These are phyloP conservation scores for Nakaseomyces kungkrabaensis DNA, from an alignment of 1,139 yeast species.

Conservation along the genomic window DNA sequence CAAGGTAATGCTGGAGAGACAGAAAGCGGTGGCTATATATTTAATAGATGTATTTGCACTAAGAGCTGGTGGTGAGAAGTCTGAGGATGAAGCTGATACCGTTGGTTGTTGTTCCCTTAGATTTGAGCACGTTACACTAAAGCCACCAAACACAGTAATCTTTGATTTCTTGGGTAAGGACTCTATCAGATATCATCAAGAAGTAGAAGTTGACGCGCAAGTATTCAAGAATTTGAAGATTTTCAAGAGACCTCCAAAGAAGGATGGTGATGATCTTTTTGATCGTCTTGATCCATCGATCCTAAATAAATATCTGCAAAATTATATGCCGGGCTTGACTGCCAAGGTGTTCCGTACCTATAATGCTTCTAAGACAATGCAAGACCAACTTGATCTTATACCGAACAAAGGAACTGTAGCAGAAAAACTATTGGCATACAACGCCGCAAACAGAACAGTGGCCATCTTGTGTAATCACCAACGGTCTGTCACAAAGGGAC, in stretches of 20 bases:
- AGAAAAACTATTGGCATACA: constrained; percentile 78
- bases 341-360: constrained; percentile 97
- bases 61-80: constrained; percentile 97
- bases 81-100: constrained; percentile 96
- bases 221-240: constrained; percentile 82
- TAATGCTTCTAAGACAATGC: constrained; percentile 95
- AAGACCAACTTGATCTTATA: constrained; percentile 78
- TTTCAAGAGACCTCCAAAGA: constrained; percentile 80
- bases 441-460: constrained; percentile 91
- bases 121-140: constrained; percentile 76
- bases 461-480: constrained; percentile 97
- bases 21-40: constrained; percentile 89
- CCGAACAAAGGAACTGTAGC: constrained; percentile 77
- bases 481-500: constrained; percentile 79
- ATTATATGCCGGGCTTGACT: constrained; percentile 84
- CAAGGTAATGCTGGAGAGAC: constrained; percentile 74
- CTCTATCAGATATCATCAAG: constrained; percentile 85
- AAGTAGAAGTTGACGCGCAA: constrained; percentile 80
- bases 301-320: constrained; percentile 77
- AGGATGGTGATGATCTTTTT: constrained; percentile 85
- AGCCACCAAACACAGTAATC: constrained; percentile 83
- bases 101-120: constrained; percentile 95
- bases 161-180: constrained; percentile 96
- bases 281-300: constrained; percentile 80
- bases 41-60: constrained; percentile 86